Evolutionary conservation across 2,329 filamentous ascomycete genomes (phyloP).

Genomic region (Stemphylium beticola): DNA sequence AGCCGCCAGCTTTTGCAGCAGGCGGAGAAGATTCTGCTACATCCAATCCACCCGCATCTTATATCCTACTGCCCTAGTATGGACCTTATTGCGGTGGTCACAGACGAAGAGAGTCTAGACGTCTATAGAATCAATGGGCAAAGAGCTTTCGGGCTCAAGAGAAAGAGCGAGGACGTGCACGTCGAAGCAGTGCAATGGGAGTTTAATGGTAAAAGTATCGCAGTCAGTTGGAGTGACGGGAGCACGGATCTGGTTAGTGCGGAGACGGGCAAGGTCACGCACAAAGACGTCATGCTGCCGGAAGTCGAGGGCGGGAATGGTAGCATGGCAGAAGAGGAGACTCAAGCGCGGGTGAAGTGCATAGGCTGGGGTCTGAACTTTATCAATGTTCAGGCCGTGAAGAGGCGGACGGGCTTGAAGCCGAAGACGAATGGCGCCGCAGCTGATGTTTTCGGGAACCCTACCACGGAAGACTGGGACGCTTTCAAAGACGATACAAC

Average conservation of each 20-base stretch:
- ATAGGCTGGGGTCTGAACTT: slow-evolving; percentile 63
- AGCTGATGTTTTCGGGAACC: slow-evolving; percentile 24
- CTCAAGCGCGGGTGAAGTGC: slow-evolving; percentile 47
- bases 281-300: slow-evolving; percentile 57
- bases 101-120: slow-evolving; percentile 70
- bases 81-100: slow-evolving; percentile 79
- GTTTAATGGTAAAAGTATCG: slow-evolving; percentile 71
- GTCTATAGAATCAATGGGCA: slow-evolving; percentile 83
- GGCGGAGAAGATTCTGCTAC: slow-evolving; percentile 51
- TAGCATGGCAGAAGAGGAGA: slow-evolving; percentile 9
- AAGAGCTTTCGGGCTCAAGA: slow-evolving; percentile 62
- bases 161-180: slow-evolving; percentile 42
- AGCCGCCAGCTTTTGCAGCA: slow-evolving; percentile 43
- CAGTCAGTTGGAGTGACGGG: slow-evolving; percentile 83
- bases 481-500: slow-evolving; percentile 40
- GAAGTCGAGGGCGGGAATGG: neutral
- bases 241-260: slow-evolving; percentile 76
- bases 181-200: slow-evolving; percentile 55
- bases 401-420: slow-evolving; percentile 48
- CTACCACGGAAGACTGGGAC: slow-evolving; percentile 45
- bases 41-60: slow-evolving; percentile 61
- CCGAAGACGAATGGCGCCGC: slow-evolving; percentile 18
- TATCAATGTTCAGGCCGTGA: slow-evolving; percentile 56
- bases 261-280: slow-evolving; percentile 81
- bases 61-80: slow-evolving; percentile 82